Conservation (phyloP, 306 rosid species). For the Malus sieversii region DNA sequence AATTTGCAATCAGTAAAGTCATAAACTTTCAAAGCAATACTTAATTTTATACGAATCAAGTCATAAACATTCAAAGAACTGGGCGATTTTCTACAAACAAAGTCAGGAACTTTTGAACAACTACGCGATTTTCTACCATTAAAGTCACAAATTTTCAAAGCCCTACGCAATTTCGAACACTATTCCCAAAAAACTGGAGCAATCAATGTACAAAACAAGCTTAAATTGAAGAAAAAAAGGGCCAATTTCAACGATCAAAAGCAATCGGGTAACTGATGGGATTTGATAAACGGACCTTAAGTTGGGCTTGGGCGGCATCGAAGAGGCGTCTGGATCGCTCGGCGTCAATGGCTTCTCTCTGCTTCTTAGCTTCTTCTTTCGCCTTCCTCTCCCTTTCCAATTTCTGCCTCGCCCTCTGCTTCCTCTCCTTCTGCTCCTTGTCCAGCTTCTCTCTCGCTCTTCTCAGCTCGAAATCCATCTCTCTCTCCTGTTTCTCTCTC, state of each 20-base stretch:
- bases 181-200: not conserved
- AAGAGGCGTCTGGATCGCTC: conserved; percentile 69
- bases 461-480: conserved; percentile 85
- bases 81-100: not conserved
- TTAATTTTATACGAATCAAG: not conserved
- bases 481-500: conserved; percentile 5
- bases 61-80: not conserved
- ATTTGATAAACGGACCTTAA: conserved; percentile 44
- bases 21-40: not conserved
- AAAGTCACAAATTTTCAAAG: not conserved
- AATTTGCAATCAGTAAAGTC: not conserved
- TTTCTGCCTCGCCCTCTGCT: conserved; percentile 40
- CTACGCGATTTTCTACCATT: not conserved
- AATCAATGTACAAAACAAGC: not conserved
- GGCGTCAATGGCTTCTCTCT: conserved; percentile 78
- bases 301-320: conserved; percentile 77
- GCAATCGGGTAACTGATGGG: not conserved
- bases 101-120: not conserved
- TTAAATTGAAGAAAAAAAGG: not conserved
- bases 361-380: conserved; percentile 55
- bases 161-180: not conserved
- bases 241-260: not conserved
- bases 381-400: conserved; percentile 64
- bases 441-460: conserved; percentile 89
- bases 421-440: conserved; percentile 78